Percentiles rank a stretch among this genome's conserved stretches.
Conservation (phyloP, 2,329 filamentous ascomycete genomes). For the Apiospora pterosperma region DNA sequence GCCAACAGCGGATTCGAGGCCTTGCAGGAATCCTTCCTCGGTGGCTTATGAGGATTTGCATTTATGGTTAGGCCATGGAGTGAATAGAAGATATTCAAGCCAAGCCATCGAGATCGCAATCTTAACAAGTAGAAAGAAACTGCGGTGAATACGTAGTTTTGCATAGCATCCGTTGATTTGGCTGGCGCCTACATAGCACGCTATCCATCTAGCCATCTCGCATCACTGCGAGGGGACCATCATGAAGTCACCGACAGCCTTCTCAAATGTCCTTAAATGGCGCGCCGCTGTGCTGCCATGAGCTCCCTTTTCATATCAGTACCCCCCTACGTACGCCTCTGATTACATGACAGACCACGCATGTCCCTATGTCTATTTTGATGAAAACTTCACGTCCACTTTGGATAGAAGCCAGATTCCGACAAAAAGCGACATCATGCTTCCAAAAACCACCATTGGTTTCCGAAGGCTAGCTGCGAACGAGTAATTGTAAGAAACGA, state of each 20-base stretch:
- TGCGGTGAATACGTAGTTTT: neutral
- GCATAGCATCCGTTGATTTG: neutral
- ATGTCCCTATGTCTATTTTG: neutral
- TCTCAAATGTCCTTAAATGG: neutral
- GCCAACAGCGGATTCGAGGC: neutral
- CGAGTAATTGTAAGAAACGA: constrained; percentile 87
- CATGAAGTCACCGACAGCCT: neutral
- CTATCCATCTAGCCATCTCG: neutral
- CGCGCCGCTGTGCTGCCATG: neutral
- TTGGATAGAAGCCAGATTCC: constrained; percentile 72
- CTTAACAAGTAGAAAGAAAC: neutral
- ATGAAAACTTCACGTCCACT: constrained; percentile 75
- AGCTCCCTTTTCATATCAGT: neutral
- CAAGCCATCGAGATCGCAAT: constrained; percentile 2
- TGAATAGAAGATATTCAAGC: neutral
- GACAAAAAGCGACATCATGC: constrained; percentile 70
- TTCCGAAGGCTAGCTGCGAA: constrained; percentile 75
- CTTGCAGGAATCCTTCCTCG: neutral
- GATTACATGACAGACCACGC: neutral
- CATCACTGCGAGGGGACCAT: neutral
- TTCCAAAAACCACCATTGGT: constrained; percentile 76
- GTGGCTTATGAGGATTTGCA: neutral
- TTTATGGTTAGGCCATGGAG: neutral
- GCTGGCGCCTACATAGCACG: neutral
- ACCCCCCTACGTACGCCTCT: neutral